Evolutionary conservation across 331 rosid species (phyloP), one percentile per base, ranked within the genome.

Genomic region (Quercus phellos): DNA sequence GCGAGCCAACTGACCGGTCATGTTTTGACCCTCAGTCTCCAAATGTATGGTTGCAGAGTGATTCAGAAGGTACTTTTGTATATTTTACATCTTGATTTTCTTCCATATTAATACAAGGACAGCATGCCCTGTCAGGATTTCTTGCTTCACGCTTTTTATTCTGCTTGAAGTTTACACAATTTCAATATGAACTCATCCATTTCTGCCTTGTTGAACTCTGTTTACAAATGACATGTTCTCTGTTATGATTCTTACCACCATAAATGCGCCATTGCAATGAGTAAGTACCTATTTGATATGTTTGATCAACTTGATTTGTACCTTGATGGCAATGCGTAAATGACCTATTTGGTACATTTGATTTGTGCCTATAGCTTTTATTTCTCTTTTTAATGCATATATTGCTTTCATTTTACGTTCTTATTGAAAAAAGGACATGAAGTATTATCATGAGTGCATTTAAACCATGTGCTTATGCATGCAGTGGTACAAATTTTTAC

Each of bases 21-120:
- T 80, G 93, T 95, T 85, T 90, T 92, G 84, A 90, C 96, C 68
- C 94, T 95, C 61, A 95, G 99, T 87, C 94, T 95, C 81, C 98
- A 95, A 88, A 95, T 95, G 98, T 95, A 95, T 84, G 99, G 98
- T 64, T 93, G 99, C 89, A 85, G 99, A 83, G 99, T 93, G 79
- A 93, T 95, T 77, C 99, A 95, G 89, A 95, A 95, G 99, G 99
- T 95, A 75, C 83, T 79, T 60, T 81, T 66, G 30, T 58, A 68
- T 59, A 74, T 54, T 43, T 75, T 70, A 53, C 69, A 38, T 42
- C 74, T 35, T 75, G 9, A 50, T 68, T 21, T 81, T 75, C 43
- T 72, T 78, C 76, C 78, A 54, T 73, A 66, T 76, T 29, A 42
- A 34, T 60, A 18, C 42, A 0, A 29, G 50, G 19, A 29, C 13